Base-by-base conservation (phyloP, 345 rosid species). In the Eucalyptus grandis region DNA sequence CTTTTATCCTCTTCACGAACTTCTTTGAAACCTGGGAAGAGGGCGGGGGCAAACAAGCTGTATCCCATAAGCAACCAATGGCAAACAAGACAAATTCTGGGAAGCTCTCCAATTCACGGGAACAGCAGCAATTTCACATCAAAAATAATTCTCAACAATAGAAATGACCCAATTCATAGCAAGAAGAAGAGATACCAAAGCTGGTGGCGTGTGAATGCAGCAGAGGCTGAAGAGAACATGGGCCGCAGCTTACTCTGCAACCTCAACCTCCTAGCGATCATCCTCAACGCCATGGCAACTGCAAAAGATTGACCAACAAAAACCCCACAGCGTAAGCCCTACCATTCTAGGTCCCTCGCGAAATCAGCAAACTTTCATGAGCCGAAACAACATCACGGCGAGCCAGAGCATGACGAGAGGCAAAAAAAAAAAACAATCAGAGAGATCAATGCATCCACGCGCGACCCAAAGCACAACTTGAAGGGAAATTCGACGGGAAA, bases 171-270 rank as follows among this genome's bases (percentile, higher is more conserved):
- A 37, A 49, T 34, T 47, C 37, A 88, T 43, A 24, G 50, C 27
- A 86, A 8, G 50, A 87, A 65, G 89, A 88, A 77, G 82, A 43
- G 37, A 17, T 93, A 98, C 99, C 99, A 50, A 98, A 98, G 95
- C 99, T 98, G 27, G 98, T 97, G 92, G 99, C 98, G 87, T 98
- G 99, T 58, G 99, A 96, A 92, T 98, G 99, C 69, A 97, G 94
- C 15, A 90, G 65, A 77, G 49, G 88, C 43, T 9, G 91, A 51
- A 13, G 87, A n/a, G 85, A 30, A 89, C 90, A 43, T 58, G 44
- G 54, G 69, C 47, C 44, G 85, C 47, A 77, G 47, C 43, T 77
- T 77, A 77, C 85, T 77, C 85, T 77, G 30, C 47, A 77, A 77
- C 5, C 85, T 77, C 47, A 77, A 77, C 85, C 85, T 77, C 85